phyloP scores from a whole-genome alignment of 2,329 filamentous ascomycete genomes.

The Sphaerulina vaccinii region DNA sequence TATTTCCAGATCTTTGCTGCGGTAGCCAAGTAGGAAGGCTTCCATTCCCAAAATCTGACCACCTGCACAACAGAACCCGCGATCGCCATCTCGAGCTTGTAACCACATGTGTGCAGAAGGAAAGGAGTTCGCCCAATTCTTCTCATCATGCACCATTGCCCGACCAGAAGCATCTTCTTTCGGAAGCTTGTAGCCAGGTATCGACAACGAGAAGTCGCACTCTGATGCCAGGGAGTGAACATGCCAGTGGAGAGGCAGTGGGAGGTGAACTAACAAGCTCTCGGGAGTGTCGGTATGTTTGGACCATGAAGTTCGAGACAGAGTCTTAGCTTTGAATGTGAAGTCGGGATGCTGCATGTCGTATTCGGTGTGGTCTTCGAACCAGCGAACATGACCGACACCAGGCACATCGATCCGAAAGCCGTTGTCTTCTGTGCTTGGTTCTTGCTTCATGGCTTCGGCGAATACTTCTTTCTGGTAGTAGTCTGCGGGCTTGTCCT shows the following conservation, averaged over 20 bases:
- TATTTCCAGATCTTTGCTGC: conserved; percentile 39
- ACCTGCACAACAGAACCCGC: conserved; percentile 39
- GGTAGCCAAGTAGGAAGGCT: conserved; percentile 50
- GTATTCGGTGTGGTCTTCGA: conserved; percentile 41
- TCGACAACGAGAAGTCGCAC: conserved; percentile 41
- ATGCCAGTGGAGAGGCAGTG: conserved; percentile 53
- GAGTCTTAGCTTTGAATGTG: conserved; percentile 43
- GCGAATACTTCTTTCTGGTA: conserved; percentile 47
- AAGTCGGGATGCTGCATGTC: conserved; percentile 37
- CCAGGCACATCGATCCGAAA: conserved; percentile 44
- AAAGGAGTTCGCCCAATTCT: conserved; percentile 52
- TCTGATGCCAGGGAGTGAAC: conserved; percentile 48
- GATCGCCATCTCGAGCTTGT: conserved; percentile 36
- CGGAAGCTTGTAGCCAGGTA: conserved; percentile 35
- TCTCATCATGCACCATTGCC: conserved; percentile 50
- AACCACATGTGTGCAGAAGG: conserved; percentile 46
- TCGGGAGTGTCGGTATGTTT: conserved; percentile 44
- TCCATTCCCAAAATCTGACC: conserved; percentile 43
- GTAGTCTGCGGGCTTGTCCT: conserved; percentile 32
- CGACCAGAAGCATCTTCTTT: conserved; percentile 33
- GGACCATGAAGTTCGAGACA: conserved; percentile 42
- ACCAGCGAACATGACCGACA: conserved; percentile 42
- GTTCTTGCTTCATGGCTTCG: conserved; percentile 40
- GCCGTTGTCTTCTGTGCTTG: conserved; percentile 32
- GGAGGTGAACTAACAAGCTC: conserved; percentile 46